Percentiles rank a stretch among this genome's conserved stretches.
Conservation (phyloP, 306 rosid species). For the Argentina anserina region DNA sequence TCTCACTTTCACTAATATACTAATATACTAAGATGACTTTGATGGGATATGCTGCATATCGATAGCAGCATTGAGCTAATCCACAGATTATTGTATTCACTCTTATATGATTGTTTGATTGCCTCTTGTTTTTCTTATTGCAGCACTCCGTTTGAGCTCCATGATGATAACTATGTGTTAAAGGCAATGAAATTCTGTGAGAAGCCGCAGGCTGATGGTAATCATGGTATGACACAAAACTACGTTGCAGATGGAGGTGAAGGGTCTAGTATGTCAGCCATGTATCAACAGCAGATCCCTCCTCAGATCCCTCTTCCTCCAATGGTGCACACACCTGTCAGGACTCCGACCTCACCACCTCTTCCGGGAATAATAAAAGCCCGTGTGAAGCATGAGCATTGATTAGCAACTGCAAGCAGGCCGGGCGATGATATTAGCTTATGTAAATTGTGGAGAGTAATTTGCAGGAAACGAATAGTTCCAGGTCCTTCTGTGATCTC, state of each 20-base stretch:
- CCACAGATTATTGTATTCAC: not conserved
- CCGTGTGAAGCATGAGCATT: conserved; percentile 86
- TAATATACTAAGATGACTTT: not conserved
- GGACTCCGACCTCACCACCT: conserved; percentile 86
- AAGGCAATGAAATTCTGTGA: conserved; percentile 86
- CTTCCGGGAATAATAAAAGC: conserved; percentile 94
- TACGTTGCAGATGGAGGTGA: conserved; percentile 56
- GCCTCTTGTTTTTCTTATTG: conserved; percentile 21
- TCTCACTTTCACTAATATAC: not conserved
- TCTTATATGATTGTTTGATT: not conserved
- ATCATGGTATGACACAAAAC: conserved; percentile 34
- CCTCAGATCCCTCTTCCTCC: conserved; percentile 25
- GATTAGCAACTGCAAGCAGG: conserved; percentile 19
- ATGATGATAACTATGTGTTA: conserved; percentile 85
- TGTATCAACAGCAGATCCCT: conserved; percentile 53
- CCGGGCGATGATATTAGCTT: conserved; percentile 31
- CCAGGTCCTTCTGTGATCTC: conserved; percentile 21
- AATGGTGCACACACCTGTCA: conserved; percentile 39
- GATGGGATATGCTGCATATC: not conserved
- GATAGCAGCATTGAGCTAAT: not conserved
- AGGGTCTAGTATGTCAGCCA: conserved; percentile 64
- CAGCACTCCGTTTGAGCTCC: conserved; percentile 98
- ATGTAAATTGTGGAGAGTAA: conserved; percentile 68
- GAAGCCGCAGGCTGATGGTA: conserved; percentile 46
- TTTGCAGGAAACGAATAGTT: conserved; percentile 28